Percentiles rank a stretch among this genome's conserved stretches.
Evolutionary conservation across 768 basidiomycete species (phyloP).

Genomic region (Termitomyces sp.): DNA sequence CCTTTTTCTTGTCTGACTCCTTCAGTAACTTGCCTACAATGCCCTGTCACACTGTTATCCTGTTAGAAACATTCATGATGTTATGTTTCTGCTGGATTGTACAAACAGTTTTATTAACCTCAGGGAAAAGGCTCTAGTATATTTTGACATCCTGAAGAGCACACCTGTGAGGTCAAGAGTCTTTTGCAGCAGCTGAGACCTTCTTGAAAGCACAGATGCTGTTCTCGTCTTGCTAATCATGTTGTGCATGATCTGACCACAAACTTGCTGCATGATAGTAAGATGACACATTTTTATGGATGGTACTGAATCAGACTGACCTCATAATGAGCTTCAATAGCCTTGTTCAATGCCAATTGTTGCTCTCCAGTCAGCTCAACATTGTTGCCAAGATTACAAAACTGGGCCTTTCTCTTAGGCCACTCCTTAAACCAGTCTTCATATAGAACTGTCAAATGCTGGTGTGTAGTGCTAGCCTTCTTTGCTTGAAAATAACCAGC

Average conservation of each 20-base stretch:
- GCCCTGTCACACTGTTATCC: no score
- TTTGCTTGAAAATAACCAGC: background rate
- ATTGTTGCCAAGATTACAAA: background rate
- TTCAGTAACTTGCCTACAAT: background rate
- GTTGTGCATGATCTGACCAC: background rate
- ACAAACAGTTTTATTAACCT: background rate
- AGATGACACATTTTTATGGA: no score
- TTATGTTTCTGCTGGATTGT: background rate
- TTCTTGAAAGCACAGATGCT: no score
- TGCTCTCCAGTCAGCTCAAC: background rate
- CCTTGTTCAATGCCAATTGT: background rate
- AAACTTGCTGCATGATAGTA: background rate
- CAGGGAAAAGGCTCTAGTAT: background rate
- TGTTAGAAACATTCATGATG: background rate
- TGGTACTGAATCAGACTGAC: background rate
- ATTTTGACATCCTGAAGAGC: background rate
- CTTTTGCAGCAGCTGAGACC: no score
- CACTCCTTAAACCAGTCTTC: background rate
- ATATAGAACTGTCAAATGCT: background rate
- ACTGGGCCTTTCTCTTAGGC: background rate
- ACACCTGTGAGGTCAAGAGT: no score
- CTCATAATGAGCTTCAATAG: background rate
- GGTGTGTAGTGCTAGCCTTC: background rate
- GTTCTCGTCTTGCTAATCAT: background rate
- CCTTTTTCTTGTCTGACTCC: background rate